Evolutionary conservation across 208 protist genomes (phyloP).

Genomic region (Leishmania major): DNA sequence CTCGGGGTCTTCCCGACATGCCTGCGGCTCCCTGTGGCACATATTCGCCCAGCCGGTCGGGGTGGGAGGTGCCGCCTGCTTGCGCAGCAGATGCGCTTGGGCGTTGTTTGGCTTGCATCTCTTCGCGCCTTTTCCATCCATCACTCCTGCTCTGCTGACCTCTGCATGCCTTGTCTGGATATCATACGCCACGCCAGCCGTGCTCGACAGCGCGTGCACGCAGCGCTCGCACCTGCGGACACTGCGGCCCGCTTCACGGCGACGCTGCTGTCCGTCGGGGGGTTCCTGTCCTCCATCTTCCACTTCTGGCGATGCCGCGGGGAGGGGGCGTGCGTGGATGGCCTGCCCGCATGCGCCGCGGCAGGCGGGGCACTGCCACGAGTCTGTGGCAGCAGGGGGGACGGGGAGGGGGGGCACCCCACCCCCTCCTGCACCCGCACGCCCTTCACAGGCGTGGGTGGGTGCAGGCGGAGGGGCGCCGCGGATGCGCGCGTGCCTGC

Average conservation of each 20-base stretch:
- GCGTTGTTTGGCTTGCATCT: background rate
- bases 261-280: background rate
- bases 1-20: background rate
- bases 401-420: background rate
- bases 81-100: too few relatives aligned
- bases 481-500: background rate
- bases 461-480: background rate
- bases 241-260: background rate
- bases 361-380: background rate
- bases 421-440: background rate
- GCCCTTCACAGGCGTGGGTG: background rate
- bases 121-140: background rate
- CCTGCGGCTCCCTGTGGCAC: background rate
- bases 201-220: background rate
- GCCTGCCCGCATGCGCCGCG: background rate
- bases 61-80: background rate
- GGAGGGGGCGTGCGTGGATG: background rate
- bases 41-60: background rate
- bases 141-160: constrained; percentile 10
- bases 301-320: background rate
- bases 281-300: background rate
- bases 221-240: background rate
- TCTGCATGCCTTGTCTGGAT: background rate
- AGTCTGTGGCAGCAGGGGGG: background rate
- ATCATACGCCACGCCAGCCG: background rate